These are phyloP conservation scores for Litchi chinensis DNA, from an alignment of 345 rosid genomes.

Conservation along the genomic window DNA sequence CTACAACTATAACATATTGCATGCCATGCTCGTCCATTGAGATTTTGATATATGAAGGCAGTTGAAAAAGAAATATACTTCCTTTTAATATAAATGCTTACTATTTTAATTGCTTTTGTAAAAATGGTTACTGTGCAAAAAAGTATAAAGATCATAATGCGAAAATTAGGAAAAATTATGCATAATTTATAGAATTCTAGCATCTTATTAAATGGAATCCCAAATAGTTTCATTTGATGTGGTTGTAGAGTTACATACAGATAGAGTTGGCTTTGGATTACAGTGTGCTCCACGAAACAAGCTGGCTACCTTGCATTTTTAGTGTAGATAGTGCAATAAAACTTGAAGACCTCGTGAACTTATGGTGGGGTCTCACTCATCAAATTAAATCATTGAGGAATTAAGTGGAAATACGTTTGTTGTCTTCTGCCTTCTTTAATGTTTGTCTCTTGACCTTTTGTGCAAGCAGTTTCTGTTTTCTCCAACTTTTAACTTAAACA, in stretches of 20 bases:
- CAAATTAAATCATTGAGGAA: neutral
- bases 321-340: neutral
- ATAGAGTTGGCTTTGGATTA: neutral
- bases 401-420: neutral
- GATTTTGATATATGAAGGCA: too few relatives aligned
- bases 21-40: too few relatives aligned
- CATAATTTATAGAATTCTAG: neutral
- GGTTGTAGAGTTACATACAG: neutral
- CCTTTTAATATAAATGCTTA: too few relatives aligned
- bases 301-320: neutral
- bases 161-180: neutral
- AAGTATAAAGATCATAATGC: too few relatives aligned
- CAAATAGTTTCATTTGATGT: neutral
- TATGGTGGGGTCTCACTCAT: slow-evolving; percentile 4
- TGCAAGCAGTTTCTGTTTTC: too few relatives aligned
- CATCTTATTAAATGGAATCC: neutral
- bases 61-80: too few relatives aligned
- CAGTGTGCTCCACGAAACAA: neutral
- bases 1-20: too few relatives aligned
- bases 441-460: too few relatives aligned
- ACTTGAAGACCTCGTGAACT: slow-evolving; percentile 14
- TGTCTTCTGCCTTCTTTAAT: too few relatives aligned
- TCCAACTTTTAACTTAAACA: too few relatives aligned
- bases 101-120: too few relatives aligned
- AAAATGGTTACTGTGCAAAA: too few relatives aligned